phyloP scores from a whole-genome alignment of 2,329 filamentous ascomycete species.

The Aurifilum marmelostoma region DNA sequence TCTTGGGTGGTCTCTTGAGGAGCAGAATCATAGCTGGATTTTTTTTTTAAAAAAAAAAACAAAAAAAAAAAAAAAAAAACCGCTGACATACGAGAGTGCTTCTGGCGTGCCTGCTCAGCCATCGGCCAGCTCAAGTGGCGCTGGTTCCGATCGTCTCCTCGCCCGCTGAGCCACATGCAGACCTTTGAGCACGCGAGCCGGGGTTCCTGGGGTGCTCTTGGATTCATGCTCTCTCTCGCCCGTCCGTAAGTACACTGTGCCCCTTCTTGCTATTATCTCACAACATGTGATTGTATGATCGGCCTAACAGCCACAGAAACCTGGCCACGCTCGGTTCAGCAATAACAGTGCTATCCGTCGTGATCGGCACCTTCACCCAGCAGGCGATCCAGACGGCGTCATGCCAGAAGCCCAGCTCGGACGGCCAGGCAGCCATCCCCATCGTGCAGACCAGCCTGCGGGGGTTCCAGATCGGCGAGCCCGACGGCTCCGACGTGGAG shows the following conservation, averaged over 20 bases:
- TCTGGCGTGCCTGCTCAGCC: neutral
- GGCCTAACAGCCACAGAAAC: neutral
- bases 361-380: constrained; percentile 7
- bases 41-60: too few relatives aligned
- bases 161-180: constrained; percentile 6
- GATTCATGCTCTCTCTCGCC: neutral
- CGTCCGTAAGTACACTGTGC: neutral
- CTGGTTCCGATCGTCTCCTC: neutral
- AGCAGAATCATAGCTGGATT: neutral
- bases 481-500: neutral
- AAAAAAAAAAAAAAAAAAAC: too few relatives aligned
- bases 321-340: neutral
- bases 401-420: neutral
- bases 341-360: neutral
- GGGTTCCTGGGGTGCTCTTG: neutral
- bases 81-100: neutral
- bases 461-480: neutral
- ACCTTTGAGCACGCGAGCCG: constrained; percentile 3
- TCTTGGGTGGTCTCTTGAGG: too few relatives aligned
- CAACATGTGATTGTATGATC: neutral
- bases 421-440: neutral
- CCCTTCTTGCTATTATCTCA: too few relatives aligned
- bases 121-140: constrained; percentile 12
- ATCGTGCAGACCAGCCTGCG: neutral
- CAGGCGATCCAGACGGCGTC: constrained; percentile 7